Percentiles rank a stretch among this genome's conserved stretches.
Conservation (phyloP, 192 early-diverging fungal genomes). For the Piromyces finnis region DNA sequence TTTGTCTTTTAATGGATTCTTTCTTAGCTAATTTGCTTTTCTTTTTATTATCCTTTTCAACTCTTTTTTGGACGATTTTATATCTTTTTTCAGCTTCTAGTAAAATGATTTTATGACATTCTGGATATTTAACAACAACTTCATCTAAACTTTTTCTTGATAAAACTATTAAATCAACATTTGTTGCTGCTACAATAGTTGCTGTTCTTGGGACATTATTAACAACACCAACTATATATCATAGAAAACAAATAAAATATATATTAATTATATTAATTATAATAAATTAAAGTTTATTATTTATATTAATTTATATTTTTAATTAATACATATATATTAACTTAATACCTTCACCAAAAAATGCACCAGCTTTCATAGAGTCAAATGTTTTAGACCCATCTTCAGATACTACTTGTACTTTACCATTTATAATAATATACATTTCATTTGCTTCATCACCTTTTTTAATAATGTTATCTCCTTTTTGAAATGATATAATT, state of each 20-base stretch:
- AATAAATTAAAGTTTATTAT: too few relatives aligned
- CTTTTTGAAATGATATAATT: constrained; percentile 5
- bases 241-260: too few relatives aligned
- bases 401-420: constrained; percentile 28
- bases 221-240: constrained; percentile 13
- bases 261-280: too few relatives aligned
- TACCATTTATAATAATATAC: constrained; percentile 28
- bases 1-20: not conserved
- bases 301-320: too few relatives aligned
- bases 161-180: constrained; percentile 14
- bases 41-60: not conserved
- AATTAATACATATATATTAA: too few relatives aligned
- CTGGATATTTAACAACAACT: constrained; percentile 22
- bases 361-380: constrained; percentile 17
- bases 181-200: constrained; percentile 11
- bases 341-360: constrained; percentile 23
- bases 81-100: constrained; percentile 23
- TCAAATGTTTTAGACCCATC: constrained; percentile 24
- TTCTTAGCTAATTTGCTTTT: not conserved
- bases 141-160: constrained; percentile 12
- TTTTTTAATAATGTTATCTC: constrained; percentile 20
- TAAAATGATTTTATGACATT: constrained; percentile 20
- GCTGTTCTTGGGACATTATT: constrained; percentile 20
- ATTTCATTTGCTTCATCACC: constrained; percentile 24
- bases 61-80: constrained; percentile 11